These are phyloP conservation scores for Puccinia coronata DNA, from an alignment of 1,284 basidiomycete species.

Conservation along the genomic window DNA sequence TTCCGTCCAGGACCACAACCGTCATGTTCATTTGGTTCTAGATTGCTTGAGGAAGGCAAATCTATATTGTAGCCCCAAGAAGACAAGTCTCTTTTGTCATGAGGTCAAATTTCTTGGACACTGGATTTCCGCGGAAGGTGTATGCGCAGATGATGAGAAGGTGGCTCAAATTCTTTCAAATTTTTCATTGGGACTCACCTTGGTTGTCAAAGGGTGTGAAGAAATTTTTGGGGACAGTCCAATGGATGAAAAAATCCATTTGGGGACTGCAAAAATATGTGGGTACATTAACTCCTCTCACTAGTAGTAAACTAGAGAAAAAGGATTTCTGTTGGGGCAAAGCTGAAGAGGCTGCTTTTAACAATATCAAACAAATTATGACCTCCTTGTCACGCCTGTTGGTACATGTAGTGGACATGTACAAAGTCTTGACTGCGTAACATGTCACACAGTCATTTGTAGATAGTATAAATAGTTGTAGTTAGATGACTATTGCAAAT, in stretches of 20 bases:
- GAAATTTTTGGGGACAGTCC: too few relatives aligned
- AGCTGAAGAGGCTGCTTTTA: slow-evolving; percentile 51
- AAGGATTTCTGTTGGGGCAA: slow-evolving; percentile 27
- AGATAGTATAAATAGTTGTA: too few relatives aligned
- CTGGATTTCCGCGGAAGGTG: slow-evolving; percentile 23
- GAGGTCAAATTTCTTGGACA: not conserved
- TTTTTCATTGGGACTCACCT: not conserved
- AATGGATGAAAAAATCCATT: too few relatives aligned
- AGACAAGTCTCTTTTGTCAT: too few relatives aligned
- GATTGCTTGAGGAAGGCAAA: not conserved
- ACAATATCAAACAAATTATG: slow-evolving; percentile 59
- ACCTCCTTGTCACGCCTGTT: slow-evolving; percentile 53
- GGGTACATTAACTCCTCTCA: not conserved
- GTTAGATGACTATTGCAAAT: too few relatives aligned
- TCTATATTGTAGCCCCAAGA: slow-evolving; percentile 14
- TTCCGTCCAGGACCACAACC: not conserved
- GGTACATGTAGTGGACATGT: too few relatives aligned
- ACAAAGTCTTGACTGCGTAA: too few relatives aligned
- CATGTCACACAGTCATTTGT: too few relatives aligned
- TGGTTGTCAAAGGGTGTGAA: slow-evolving; percentile 46
- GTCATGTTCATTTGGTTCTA: not conserved
- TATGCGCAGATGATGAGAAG: not conserved
- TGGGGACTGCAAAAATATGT: not conserved
- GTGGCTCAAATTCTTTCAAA: not conserved
- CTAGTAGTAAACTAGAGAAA: too few relatives aligned